Evolutionary conservation across 2,329 filamentous ascomycete species (phyloP).

Genomic region (Aureobasidium pullulans): DNA sequence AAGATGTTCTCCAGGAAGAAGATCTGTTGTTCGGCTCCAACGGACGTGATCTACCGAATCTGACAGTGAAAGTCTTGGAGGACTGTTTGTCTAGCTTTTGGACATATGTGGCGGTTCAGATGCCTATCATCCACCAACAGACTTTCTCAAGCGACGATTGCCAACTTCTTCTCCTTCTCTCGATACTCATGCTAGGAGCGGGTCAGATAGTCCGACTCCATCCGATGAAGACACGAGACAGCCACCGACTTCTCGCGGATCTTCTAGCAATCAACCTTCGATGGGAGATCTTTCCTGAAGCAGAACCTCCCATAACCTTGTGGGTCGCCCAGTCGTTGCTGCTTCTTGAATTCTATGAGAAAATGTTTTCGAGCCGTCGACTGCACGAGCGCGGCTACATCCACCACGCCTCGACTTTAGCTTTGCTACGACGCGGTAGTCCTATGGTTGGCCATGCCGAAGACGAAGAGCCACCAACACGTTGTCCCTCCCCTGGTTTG

Average conservation of each 20-base stretch:
- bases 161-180: conserved; percentile 69
- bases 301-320: conserved; percentile 79
- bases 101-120: conserved; percentile 82
- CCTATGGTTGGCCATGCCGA: conserved; percentile 79
- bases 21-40: not conserved
- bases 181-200: conserved; percentile 84
- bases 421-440: conserved; percentile 82
- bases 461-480: conserved; percentile 56
- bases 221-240: conserved; percentile 61
- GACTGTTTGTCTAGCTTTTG: conserved; percentile 86
- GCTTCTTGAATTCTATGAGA: conserved; percentile 84
- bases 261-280: conserved; percentile 83
- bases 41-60: conserved; percentile 31
- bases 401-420: conserved; percentile 88
- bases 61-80: conserved; percentile 89
- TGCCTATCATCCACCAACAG: conserved; percentile 85
- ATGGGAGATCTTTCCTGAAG: conserved; percentile 92
- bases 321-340: conserved; percentile 89
- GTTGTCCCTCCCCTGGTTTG: not conserved
- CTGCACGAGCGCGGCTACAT: conserved; percentile 90
- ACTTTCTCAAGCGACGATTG: conserved; percentile 81
- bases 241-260: conserved; percentile 73
- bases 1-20: not conserved
- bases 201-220: conserved; percentile 76
- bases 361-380: conserved; percentile 87